Conservation (phyloP, 208 protist genomes). For the Crithidia sp. region DNA sequence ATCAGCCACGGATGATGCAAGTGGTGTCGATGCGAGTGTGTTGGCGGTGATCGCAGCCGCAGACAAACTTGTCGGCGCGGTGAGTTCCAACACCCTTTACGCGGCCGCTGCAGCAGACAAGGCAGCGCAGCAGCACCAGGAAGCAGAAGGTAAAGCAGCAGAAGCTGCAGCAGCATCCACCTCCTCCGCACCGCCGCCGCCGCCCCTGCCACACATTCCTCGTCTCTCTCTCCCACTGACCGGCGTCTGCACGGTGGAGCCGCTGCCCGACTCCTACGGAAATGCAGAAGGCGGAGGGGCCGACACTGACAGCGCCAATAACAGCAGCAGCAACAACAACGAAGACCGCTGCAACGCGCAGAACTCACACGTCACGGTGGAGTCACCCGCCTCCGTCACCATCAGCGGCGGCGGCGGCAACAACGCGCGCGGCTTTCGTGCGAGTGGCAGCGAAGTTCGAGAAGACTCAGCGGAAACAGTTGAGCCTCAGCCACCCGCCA, state of each 20-base stretch:
- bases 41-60: constrained; percentile 2
- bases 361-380: constrained; percentile 12
- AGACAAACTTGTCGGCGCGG: constrained; percentile 2
- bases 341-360: constrained; percentile 26
- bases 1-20: no score
- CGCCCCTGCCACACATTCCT: background rate
- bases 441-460: no score
- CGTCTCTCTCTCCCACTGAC: constrained; percentile 1
- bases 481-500: constrained; percentile 7
- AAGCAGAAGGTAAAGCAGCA: background rate
- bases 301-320: background rate
- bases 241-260: constrained; percentile 14
- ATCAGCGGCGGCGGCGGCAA: background rate
- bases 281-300: background rate
- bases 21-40: background rate
- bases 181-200: background rate
- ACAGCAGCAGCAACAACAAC: background rate
- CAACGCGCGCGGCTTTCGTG: no score
- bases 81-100: constrained; percentile 21
- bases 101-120: constrained; percentile 23
- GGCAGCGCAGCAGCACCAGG: background rate
- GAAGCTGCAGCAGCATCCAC: background rate
- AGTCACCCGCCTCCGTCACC: constrained; percentile 12
- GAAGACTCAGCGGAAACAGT: constrained; percentile 18
- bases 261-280: constrained; percentile 28